Evolutionary conservation across 2,329 filamentous ascomycete genomes (phyloP), one percentile per base, ranked within the genome.

Genomic region (Tetracladium maxilliforme): DNA sequence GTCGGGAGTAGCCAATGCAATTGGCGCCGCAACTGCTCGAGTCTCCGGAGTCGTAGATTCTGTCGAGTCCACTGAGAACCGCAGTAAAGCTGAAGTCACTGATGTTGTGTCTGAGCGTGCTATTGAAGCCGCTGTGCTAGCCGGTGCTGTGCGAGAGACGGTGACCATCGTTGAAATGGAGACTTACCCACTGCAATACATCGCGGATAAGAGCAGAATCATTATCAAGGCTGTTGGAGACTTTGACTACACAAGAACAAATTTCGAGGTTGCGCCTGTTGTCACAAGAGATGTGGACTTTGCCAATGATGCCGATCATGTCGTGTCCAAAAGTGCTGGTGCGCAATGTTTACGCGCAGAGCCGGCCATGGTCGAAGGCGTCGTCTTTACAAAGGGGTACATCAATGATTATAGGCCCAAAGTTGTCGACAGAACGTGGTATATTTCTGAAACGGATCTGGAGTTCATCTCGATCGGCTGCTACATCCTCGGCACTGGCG

Each of bases 401-500:
- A 44, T 57, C 4, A 35, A 43, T 10, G 32, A 37, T 0, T 71
- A 70, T 38, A 51, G 43, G 4, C 69, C 69, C 2, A 51, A 51
- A 1, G 56, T 66, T 2, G 47, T 45, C 19, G 48, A 56, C n/a
- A 54, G 65, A 7, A 40, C 58, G 10, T 74, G 70, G 70, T 58
- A 58, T 28, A 43, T 74, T 19, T 64, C 52, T 8, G 65, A 72
- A 36, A 63, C 60, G 0, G 70, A 74, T 38, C 47, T 73, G 4
- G 43, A 49, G 16, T 73, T 61, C 49, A 62, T 74, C 17, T 46
- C 62, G 1, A 62, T 54, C 6, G 69, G 70, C 2, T 70, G 66
- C 38, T 70, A 70, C 32, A 64, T 75, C 25, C 52, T 75, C 0
- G 69, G 66, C 3, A 70, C 65, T 1, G 70, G 68, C 12, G 68